phyloP scores from a whole-genome alignment of 495 filamentous ascomycete species.

The Annulohypoxylon stygium region DNA sequence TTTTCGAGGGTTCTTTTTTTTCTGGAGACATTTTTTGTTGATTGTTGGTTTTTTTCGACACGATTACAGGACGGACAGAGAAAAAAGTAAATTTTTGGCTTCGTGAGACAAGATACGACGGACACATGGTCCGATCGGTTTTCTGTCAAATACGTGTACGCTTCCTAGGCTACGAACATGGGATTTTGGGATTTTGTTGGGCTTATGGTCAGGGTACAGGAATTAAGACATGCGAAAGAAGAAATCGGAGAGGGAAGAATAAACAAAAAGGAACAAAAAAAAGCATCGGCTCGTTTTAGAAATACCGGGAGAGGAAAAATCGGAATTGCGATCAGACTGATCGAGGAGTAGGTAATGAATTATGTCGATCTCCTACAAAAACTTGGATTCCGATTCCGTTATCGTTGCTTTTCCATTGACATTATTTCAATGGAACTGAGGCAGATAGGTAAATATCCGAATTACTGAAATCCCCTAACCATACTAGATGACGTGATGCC shows the following conservation, averaged over 20 bases:
- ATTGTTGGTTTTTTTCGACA: slow-evolving; percentile 22
- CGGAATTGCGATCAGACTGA: slow-evolving; percentile 28
- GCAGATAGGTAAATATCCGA: slow-evolving; percentile 35
- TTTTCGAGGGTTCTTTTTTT: slow-evolving; percentile 38
- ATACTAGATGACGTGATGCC: slow-evolving; percentile 32
- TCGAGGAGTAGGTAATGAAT: slow-evolving; percentile 43
- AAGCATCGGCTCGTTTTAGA: slow-evolving; percentile 25
- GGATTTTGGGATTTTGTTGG: slow-evolving; percentile 36
- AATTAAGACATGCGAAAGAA: slow-evolving; percentile 24
- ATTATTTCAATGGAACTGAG: slow-evolving; percentile 26
- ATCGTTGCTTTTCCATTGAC: slow-evolving; percentile 28
- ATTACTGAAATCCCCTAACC: not conserved
- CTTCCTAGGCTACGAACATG: slow-evolving; percentile 18
- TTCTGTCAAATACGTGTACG: slow-evolving; percentile 26
- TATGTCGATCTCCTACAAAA: slow-evolving; percentile 42
- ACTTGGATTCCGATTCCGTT: slow-evolving; percentile 9
- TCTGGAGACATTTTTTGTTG: not conserved
- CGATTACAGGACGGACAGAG: slow-evolving; percentile 45
- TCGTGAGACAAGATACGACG: slow-evolving; percentile 19
- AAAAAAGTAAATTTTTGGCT: slow-evolving; percentile 45
- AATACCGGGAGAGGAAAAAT: slow-evolving; percentile 10
- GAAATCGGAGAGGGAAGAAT: slow-evolving; percentile 13
- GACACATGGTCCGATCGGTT: slow-evolving; percentile 32
- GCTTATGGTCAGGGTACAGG: slow-evolving; percentile 17
- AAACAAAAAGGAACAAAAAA: slow-evolving; percentile 18